Evolutionary conservation across 1,284 basidiomycete species (phyloP).

Genomic region (Microbotryomycetes sp.): DNA sequence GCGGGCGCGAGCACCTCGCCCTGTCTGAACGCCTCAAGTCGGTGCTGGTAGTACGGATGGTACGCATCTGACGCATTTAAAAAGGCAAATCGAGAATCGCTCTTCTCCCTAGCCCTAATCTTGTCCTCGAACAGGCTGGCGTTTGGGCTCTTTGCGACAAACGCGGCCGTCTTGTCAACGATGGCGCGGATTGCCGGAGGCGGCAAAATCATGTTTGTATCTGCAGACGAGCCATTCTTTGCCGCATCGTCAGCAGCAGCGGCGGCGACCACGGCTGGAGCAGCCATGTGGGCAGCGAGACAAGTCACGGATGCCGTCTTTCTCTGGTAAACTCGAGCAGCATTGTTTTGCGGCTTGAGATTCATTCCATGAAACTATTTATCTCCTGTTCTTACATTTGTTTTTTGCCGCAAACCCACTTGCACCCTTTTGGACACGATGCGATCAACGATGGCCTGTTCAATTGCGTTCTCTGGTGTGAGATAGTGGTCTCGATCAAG

Average conservation of each 20-base stretch:
- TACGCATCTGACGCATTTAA: slow-evolving; percentile 86
- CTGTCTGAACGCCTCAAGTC: slow-evolving; percentile 65
- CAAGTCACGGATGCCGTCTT: too few relatives aligned
- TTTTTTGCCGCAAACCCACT: too few relatives aligned
- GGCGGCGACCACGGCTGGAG: background rate
- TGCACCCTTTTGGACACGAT: slow-evolving; percentile 61
- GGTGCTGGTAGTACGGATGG: slow-evolving; percentile 90
- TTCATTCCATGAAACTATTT: too few relatives aligned
- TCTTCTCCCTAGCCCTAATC: slow-evolving; percentile 86
- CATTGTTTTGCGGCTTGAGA: too few relatives aligned
- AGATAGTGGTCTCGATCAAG: slow-evolving; percentile 91
- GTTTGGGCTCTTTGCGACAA: slow-evolving; percentile 83
- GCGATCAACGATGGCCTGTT: slow-evolving; percentile 84
- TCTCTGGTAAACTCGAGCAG: too few relatives aligned
- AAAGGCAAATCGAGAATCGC: slow-evolving; percentile 94
- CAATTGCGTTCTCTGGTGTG: slow-evolving; percentile 77
- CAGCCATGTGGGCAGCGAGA: too few relatives aligned
- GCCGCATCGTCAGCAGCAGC: too few relatives aligned
- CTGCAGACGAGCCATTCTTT: background rate
- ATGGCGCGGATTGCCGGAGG: slow-evolving; percentile 58
- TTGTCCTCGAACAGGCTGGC: slow-evolving; percentile 87
- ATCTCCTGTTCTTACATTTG: too few relatives aligned
- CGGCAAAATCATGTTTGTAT: slow-evolving; percentile 38
- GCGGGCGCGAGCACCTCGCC: slow-evolving; percentile 48
- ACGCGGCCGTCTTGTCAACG: slow-evolving; percentile 92